These are phyloP conservation scores for Podila minutissima DNA, from an alignment of 192 early-diverging fungal genomes.

Conservation along the genomic window DNA sequence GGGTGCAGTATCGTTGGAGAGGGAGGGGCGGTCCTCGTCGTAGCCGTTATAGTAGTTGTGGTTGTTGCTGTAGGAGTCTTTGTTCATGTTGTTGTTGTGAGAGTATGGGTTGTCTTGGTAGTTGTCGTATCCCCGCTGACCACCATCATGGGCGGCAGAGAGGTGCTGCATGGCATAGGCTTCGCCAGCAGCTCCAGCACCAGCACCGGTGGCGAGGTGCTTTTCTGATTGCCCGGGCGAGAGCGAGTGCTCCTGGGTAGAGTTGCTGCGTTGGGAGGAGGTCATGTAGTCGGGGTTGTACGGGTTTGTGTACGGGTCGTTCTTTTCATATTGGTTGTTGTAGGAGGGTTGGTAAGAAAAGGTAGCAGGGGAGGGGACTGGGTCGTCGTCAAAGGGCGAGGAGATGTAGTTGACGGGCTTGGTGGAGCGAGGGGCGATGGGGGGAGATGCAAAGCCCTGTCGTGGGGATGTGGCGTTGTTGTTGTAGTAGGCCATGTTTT, in stretches of 20 bases:
- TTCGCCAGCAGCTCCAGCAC: slow-evolving; percentile 4
- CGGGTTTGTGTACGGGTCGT: slow-evolving; percentile 14
- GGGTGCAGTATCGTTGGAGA: slow-evolving; percentile 47
- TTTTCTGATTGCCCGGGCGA: slow-evolving; percentile 31
- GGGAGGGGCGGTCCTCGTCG: slow-evolving; percentile 46
- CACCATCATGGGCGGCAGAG: not conserved
- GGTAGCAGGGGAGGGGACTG: not conserved
- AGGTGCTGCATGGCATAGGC: slow-evolving; percentile 45
- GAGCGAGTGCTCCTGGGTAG: slow-evolving; percentile 38
- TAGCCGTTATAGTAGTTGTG: slow-evolving; percentile 43
- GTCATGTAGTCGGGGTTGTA: slow-evolving; percentile 33
- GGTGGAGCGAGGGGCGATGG: slow-evolving; percentile 4
- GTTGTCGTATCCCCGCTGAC: not conserved
- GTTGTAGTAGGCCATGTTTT: not conserved
- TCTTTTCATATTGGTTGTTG: slow-evolving; percentile 8
- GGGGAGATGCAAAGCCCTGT: slow-evolving; percentile 5
- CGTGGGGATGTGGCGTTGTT: slow-evolving; percentile 18
- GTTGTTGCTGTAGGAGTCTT: slow-evolving; percentile 4
- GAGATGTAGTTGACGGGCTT: slow-evolving; percentile 22
- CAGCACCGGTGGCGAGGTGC: slow-evolving; percentile 2
- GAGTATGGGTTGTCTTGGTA: slow-evolving; percentile 8
- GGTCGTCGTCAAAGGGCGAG: slow-evolving; percentile 24
- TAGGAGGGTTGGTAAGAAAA: not conserved
- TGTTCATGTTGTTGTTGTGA: slow-evolving; percentile 8
- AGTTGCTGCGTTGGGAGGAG: slow-evolving; percentile 2